Evolutionary conservation across 495 filamentous ascomycete genomes (phyloP).

Genomic region (Tuber borchii): DNA sequence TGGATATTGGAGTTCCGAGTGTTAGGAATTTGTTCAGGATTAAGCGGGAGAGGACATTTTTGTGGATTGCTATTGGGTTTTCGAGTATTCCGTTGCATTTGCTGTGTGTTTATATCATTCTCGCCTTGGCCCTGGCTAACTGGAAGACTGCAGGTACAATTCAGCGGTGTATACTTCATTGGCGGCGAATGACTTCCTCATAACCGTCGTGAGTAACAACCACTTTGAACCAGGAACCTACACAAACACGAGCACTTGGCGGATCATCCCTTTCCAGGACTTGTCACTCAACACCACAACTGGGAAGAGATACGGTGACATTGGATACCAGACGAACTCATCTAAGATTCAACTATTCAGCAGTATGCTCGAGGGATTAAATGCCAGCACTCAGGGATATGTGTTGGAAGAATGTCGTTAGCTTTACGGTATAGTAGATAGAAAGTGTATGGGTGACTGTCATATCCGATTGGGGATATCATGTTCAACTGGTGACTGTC

Average conservation of each 20-base stretch:
- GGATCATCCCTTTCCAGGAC: no score
- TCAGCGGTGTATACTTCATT: slow-evolving; percentile 36
- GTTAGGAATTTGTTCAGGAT: slow-evolving; percentile 34
- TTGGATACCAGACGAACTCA: no score
- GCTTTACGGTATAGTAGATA: no score
- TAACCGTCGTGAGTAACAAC: neutral
- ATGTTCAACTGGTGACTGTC: no score
- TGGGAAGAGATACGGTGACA: no score
- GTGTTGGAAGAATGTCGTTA: no score
- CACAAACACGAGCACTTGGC: neutral
- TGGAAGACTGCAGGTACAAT: slow-evolving; percentile 22
- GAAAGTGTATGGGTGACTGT: no score
- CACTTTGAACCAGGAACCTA: neutral
- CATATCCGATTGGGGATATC: no score
- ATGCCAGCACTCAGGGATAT: neutral
- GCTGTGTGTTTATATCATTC: slow-evolving; percentile 26
- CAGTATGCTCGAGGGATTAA: neutral
- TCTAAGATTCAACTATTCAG: neutral
- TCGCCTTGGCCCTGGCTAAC: neutral
- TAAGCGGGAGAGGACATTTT: neutral
- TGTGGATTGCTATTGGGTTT: slow-evolving; percentile 33
- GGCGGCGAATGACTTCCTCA: neutral
- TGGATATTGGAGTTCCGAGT: slow-evolving; percentile 42
- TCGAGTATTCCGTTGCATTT: slow-evolving; percentile 40
- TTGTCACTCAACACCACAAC: no score